A percentile compares a stretch with the other conserved stretches of the same genome.
Conservation (phyloP, 768 basidiomycete genomes). For the Lanmaoa rubissima region DNA sequence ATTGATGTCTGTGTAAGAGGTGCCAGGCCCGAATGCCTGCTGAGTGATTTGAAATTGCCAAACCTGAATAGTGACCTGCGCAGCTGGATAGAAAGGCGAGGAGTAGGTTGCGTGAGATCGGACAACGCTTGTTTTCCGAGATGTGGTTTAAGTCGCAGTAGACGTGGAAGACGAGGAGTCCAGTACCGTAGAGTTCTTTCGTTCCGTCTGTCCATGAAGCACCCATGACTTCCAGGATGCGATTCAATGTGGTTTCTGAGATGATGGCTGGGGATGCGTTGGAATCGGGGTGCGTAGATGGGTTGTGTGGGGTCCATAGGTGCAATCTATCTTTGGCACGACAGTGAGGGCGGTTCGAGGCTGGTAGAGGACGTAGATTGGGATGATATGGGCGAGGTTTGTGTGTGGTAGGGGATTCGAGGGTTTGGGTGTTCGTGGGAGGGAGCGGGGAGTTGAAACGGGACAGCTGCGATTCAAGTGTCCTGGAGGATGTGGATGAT, state of each 20-base stretch:
- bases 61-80: no score
- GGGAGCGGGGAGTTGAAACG: background rate
- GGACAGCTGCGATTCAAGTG: fast-evolving
- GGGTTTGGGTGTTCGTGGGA: no score
- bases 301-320: background rate
- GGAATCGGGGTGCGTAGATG: no score
- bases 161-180: background rate
- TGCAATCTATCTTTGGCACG: background rate
- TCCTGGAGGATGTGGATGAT: background rate
- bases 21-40: no score
- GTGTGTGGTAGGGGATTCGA: no score
- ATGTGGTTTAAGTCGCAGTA: background rate
- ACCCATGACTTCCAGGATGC: background rate
- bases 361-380: fast-evolving
- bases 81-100: no score
- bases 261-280: background rate
- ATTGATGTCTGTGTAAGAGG: no score
- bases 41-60: no score
- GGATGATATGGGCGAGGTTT: background rate
- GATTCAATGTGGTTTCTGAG: background rate
- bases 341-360: background rate
- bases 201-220: background rate
- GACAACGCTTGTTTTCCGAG: no score
- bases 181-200: background rate
- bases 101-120: no score